Evolutionary conservation across 164 flowering plant genomes (phyloP).

Genomic region (Cinnamomum micranthum): DNA sequence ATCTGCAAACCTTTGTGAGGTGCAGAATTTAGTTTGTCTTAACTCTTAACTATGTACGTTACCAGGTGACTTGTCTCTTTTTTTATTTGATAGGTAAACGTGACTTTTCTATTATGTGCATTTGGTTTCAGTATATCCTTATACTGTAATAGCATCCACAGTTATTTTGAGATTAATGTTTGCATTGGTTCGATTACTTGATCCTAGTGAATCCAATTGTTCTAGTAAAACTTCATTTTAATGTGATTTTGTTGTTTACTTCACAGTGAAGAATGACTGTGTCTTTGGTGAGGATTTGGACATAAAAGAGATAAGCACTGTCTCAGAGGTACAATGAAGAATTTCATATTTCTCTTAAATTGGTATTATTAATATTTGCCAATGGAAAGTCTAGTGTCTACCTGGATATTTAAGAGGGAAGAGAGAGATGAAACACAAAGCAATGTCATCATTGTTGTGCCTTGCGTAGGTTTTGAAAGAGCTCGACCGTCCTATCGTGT

Average conservation of each 20-base stretch:
- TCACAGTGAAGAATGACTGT: slow-evolving; percentile 89
- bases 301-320: slow-evolving; percentile 56
- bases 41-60: background rate
- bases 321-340: slow-evolving; percentile 58
- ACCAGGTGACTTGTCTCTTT: no score
- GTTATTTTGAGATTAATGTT: background rate
- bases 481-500: slow-evolving; percentile 59
- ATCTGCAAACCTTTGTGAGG: background rate
- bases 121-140: no score
- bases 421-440: slow-evolving; percentile 5
- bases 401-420: background rate
- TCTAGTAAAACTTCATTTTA: background rate
- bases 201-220: background rate
- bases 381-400: background rate
- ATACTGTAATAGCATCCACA: background rate
- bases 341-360: background rate
- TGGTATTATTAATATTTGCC: background rate
- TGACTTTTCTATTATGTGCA: no score
- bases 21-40: background rate
- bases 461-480: slow-evolving; percentile 54
- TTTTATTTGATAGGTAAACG: no score
- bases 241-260: background rate
- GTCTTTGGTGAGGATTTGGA: slow-evolving; percentile 88
- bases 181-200: background rate
- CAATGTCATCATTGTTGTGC: background rate